Evolutionary conservation across 2,329 filamentous ascomycete species (phyloP).

Genomic region (Microcera coccophila): DNA sequence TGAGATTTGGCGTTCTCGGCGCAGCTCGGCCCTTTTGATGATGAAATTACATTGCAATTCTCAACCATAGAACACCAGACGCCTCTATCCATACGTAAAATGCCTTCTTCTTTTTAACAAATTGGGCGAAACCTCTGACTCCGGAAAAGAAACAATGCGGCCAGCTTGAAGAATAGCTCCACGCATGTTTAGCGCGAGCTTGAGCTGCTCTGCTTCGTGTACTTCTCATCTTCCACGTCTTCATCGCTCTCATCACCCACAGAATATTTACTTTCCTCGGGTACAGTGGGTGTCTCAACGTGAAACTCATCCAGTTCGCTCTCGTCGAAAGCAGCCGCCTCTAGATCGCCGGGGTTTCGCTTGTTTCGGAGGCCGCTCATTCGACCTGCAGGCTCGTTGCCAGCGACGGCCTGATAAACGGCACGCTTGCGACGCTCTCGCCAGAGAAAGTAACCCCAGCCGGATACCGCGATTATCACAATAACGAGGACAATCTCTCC

Average conservation of each 20-base stretch:
- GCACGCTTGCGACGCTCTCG: constrained; percentile 53
- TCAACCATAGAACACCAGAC: not conserved
- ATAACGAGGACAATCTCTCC: constrained; percentile 82
- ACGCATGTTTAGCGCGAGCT: constrained; percentile 3
- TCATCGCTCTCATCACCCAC: constrained; percentile 56
- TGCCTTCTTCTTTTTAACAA: constrained; percentile 6
- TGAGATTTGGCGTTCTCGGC: constrained; percentile 23
- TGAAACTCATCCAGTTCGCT: constrained; percentile 61
- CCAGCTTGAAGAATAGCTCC: not conserved
- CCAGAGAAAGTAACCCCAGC: constrained; percentile 74
- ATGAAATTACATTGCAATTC: constrained; percentile 14
- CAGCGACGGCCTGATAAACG: constrained; percentile 51
- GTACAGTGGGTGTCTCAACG: constrained; percentile 42
- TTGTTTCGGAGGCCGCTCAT: constrained; percentile 49
- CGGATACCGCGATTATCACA: constrained; percentile 66
- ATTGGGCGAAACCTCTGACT: constrained; percentile 5
- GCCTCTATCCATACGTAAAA: constrained; percentile 8
- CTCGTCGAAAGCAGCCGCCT: constrained; percentile 64
- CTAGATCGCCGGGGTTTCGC: constrained; percentile 49
- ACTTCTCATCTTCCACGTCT: constrained; percentile 27
- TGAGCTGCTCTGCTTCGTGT: constrained; percentile 3
- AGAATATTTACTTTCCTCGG: constrained; percentile 49
- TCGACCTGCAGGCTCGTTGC: constrained; percentile 34
- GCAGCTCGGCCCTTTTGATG: constrained; percentile 21
- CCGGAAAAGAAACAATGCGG: constrained; percentile 6